Evolutionary conservation across 345 rosid genomes (phyloP).

Genomic region (Hevea brasiliensis): DNA sequence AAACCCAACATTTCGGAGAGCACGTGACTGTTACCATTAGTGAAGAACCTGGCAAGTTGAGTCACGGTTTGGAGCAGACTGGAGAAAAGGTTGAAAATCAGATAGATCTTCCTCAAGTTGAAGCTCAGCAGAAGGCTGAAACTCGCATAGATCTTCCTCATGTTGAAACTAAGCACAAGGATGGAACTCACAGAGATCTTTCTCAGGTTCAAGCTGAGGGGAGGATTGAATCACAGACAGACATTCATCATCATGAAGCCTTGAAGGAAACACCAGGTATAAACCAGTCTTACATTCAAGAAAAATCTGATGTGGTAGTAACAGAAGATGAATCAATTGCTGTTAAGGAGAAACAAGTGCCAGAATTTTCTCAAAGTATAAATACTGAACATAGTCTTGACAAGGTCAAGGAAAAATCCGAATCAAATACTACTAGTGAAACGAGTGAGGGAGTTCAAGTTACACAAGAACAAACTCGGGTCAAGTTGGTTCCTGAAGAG

Average conservation of each 20-base stretch:
- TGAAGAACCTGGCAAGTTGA: conserved; percentile 36
- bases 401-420: conserved; percentile 30
- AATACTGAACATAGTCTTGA: conserved; percentile 31
- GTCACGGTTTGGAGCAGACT: conserved; percentile 24
- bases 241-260: conserved; percentile 34
- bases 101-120: conserved; percentile 14
- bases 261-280: conserved; percentile 29
- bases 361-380: conserved; percentile 28
- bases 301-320: conserved; percentile 31
- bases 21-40: conserved; percentile 30
- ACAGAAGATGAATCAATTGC: conserved; percentile 34
- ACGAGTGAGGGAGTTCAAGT: conserved; percentile 39
- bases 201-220: conserved; percentile 10
- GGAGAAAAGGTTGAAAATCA: conserved; percentile 11
- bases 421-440: conserved; percentile 34
- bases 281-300: conserved; percentile 25
- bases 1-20: conserved; percentile 27
- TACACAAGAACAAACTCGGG: conserved; percentile 23
- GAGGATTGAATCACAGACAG: conserved; percentile 9
- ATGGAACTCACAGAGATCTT: conserved; percentile 24
- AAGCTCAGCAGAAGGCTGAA: conserved; percentile 34
- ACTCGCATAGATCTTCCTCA: conserved; percentile 14
- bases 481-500: conserved; percentile 28
- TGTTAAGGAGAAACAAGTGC: conserved; percentile 32
- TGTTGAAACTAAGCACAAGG: conserved; percentile 16